Evolutionary conservation across 2,329 filamentous ascomycete species (phyloP), one percentile per base, ranked within the genome.

Genomic region (Neopestalotiopsis sp.): DNA sequence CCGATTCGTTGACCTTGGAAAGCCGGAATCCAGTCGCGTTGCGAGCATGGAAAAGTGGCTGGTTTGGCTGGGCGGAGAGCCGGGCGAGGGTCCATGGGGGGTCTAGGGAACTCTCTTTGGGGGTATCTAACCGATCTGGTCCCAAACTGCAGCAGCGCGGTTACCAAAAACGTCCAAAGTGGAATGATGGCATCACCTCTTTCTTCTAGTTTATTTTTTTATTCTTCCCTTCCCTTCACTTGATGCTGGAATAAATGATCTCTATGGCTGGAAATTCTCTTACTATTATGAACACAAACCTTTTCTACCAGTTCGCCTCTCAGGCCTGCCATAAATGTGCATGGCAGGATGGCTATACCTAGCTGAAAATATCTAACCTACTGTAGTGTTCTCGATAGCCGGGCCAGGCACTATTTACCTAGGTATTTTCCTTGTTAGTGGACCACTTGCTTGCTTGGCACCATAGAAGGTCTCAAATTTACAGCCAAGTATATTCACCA

Each of bases 31-130:
- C 34, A 38, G 34, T 53, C 45, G 45, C 57, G 57, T 61, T 38
- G 24, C 28, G 20, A 32, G 28, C 28, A 20, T 42, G 38, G 38
- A 42, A 63, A 53, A 17, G 24, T 28, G 24, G 24, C 24, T 28
- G 24, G 24, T 28, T 28, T 53, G 45, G 45, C 45, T 53, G 45
- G 34, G 45, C 45, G 20, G 20, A 53, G 20, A 24, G 45, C 45
- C 20, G 45, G 45, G 45, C n/a, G 45, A 20, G 45, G 45, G 20
- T 17, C 20, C 17, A 20, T 30, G 30, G 30, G 17, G 28, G 28
- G 61, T 42, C 61, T 42, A 63, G 57, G 28, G 61, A 63, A 53
- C 45, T 38, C 34, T 59, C 49, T 56, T 67, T 67, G 65, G 53
- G 59, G 32, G n/a, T 12, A 17, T 62, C 30, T 30, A 61, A 40